phyloP scores from a whole-genome alignment of 805 yeast genomes.

The Ogataea trehaloabstinens region DNA sequence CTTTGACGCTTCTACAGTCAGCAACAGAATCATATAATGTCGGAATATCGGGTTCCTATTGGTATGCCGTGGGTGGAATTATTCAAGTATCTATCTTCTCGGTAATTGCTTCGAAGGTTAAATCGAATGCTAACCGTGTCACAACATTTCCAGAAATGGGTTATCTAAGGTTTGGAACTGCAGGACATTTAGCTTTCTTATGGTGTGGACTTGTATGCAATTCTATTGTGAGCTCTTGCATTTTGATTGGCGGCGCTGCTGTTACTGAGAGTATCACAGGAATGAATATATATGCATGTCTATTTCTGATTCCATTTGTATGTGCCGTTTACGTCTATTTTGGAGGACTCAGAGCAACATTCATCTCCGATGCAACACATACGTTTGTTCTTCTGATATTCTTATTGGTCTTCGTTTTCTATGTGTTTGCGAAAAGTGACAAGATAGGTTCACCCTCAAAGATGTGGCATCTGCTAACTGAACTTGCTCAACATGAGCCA shows the following conservation, averaged over 20 bases:
- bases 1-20: constrained; percentile 26
- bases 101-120: constrained; percentile 28
- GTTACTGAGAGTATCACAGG: constrained; percentile 42
- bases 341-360: constrained; percentile 55
- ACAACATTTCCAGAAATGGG: constrained; percentile 32
- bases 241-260: constrained; percentile 41
- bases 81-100: constrained; percentile 28
- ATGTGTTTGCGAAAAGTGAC: constrained; percentile 35
- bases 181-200: constrained; percentile 13
- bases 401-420: constrained; percentile 32
- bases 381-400: constrained; percentile 36
- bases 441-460: constrained; percentile 44
- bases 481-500: constrained; percentile 33
- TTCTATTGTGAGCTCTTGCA: constrained; percentile 15
- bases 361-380: constrained; percentile 52
- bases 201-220: constrained; percentile 9
- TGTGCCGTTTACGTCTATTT: constrained; percentile 47
- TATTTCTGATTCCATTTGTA: constrained; percentile 44
- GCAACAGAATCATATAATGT: constrained; percentile 24
- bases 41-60: constrained; percentile 27
- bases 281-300: constrained; percentile 45
- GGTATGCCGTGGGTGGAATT: constrained; percentile 29
- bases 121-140: constrained; percentile 27
- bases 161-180: constrained; percentile 29
- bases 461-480: constrained; percentile 41